These are phyloP conservation scores for Metschnikowia continentalis DNA, from an alignment of 805 yeast genomes.

Conservation along the genomic window DNA sequence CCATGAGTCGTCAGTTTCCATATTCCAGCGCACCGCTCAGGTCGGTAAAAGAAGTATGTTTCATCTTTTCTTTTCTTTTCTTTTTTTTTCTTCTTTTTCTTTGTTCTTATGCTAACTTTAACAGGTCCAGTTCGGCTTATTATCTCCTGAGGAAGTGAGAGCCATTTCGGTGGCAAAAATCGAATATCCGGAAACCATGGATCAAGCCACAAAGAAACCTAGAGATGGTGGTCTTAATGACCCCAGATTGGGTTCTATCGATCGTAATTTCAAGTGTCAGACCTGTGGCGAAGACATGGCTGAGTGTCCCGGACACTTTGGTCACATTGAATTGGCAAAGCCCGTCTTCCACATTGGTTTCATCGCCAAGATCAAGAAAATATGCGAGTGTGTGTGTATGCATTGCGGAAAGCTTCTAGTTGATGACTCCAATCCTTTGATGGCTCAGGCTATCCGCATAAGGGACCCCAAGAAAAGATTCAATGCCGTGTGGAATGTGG, in stretches of 20 bases:
- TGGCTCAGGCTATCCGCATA: slow-evolving; percentile 83
- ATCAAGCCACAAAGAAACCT: slow-evolving; percentile 90
- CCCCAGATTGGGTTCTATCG: slow-evolving; percentile 95
- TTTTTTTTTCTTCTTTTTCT: not conserved
- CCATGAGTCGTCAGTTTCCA: slow-evolving; percentile 59
- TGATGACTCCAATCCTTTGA: slow-evolving; percentile 76
- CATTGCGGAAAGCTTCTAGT: slow-evolving; percentile 93
- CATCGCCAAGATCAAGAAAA: slow-evolving; percentile 88
- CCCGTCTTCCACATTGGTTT: slow-evolving; percentile 99
- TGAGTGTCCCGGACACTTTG: slow-evolving; percentile 99
- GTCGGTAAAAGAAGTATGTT: slow-evolving; percentile 86
- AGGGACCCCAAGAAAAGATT: slow-evolving; percentile 94
- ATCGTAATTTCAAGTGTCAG: slow-evolving; percentile 95
- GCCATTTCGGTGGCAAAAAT: slow-evolving; percentile 97
- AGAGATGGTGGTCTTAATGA: slow-evolving; percentile 96
- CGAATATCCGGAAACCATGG: slow-evolving; percentile 99
- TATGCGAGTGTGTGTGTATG: slow-evolving; percentile 96
- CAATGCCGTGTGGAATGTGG: slow-evolving; percentile 92
- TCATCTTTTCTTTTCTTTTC: not conserved
- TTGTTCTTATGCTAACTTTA: slow-evolving; percentile 16
- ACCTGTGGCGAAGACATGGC: slow-evolving; percentile 99
- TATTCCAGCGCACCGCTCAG: slow-evolving; percentile 98
- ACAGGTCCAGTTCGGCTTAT: slow-evolving; percentile 90
- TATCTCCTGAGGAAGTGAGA: slow-evolving; percentile 93
- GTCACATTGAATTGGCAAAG: slow-evolving; percentile 96